phyloP scores from a whole-genome alignment of 768 basidiomycete genomes.

The Hemileccinum rubropunctum region DNA sequence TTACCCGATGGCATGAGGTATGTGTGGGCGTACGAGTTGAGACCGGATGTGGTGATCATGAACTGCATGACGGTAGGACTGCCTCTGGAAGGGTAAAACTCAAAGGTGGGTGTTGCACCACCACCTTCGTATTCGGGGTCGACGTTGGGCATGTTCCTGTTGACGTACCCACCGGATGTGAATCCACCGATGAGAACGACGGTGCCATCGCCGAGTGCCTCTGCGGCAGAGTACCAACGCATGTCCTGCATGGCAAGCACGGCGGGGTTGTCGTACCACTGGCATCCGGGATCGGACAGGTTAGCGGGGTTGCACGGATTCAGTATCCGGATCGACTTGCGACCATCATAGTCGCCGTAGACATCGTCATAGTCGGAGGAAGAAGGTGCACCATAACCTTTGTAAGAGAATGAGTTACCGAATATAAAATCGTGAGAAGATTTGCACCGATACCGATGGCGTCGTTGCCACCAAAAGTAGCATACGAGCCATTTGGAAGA shows the following conservation, averaged over 20 bases:
- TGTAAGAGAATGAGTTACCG: slow-evolving; percentile 32
- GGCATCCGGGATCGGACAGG: slow-evolving; percentile 46
- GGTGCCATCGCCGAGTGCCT: slow-evolving; percentile 70
- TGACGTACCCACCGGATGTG: slow-evolving; percentile 71
- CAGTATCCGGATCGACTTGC: slow-evolving; percentile 75
- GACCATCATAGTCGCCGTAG: slow-evolving; percentile 80
- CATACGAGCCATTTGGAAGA: slow-evolving; percentile 72
- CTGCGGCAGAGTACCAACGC: slow-evolving; percentile 76
- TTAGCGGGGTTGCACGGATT: slow-evolving; percentile 60
- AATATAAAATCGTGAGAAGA: neutral
- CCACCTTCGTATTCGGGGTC: slow-evolving; percentile 61
- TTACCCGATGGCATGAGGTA: slow-evolving; percentile 73
- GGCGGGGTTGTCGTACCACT: slow-evolving; percentile 69
- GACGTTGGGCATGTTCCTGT: slow-evolving; percentile 62
- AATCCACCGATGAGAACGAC: slow-evolving; percentile 80
- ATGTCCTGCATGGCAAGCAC: slow-evolving; percentile 58
- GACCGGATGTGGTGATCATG: slow-evolving; percentile 66
- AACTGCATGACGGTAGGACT: slow-evolving; percentile 55
- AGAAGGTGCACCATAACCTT: slow-evolving; percentile 34
- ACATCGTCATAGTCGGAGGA: slow-evolving; percentile 45
- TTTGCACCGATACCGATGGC: slow-evolving; percentile 51
- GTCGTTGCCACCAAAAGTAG: slow-evolving; percentile 72
- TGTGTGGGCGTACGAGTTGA: slow-evolving; percentile 74
- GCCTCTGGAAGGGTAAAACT: slow-evolving; percentile 71
- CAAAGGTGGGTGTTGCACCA: slow-evolving; percentile 74